A percentile compares a stretch with the other conserved stretches of the same genome.
These are phyloP conservation scores for Centella asiatica DNA, from an alignment of 129 eudicot genomes.

Conservation along the genomic window DNA sequence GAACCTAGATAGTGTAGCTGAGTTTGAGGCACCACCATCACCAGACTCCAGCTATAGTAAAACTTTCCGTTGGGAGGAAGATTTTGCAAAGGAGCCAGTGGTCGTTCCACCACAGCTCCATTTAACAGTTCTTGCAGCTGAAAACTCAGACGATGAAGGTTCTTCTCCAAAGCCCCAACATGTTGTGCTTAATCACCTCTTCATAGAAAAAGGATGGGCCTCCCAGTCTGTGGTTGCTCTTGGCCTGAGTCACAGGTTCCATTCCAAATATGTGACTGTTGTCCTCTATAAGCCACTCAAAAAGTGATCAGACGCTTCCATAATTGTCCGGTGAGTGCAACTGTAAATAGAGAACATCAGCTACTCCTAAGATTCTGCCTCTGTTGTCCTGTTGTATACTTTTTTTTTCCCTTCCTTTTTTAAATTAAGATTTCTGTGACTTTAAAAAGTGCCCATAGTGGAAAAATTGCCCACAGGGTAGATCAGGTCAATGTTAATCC, in stretches of 20 bases:
- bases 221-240: constrained; percentile 50
- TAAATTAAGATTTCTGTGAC: too few species aligned
- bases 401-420: too few species aligned
- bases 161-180: constrained; percentile 39
- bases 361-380: too few species aligned
- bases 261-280: constrained; percentile 55
- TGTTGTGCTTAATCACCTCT: constrained; percentile 57
- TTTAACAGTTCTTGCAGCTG: constrained; percentile 27
- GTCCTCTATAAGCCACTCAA: constrained; percentile 58
- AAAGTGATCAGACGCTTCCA: constrained; percentile 34
- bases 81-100: constrained; percentile 45
- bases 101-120: constrained; percentile 48
- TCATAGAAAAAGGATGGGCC: constrained; percentile 42
- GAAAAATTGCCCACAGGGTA: too few species aligned
- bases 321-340: too few species aligned
- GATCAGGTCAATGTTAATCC: too few species aligned
- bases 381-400: too few species aligned
- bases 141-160: constrained; percentile 16
- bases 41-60: constrained; percentile 55
- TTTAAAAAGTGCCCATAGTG: too few species aligned
- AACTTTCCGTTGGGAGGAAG: constrained; percentile 36
- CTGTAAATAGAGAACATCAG: too few species aligned
- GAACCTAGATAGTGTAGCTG: constrained; percentile 42
- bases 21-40: constrained; percentile 55
- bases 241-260: constrained; percentile 49